Evolutionary conservation across 192 early-diverging fungal species (phyloP), one percentile per base, ranked within the genome.

Genomic region (Thamnidium elegans): DNA sequence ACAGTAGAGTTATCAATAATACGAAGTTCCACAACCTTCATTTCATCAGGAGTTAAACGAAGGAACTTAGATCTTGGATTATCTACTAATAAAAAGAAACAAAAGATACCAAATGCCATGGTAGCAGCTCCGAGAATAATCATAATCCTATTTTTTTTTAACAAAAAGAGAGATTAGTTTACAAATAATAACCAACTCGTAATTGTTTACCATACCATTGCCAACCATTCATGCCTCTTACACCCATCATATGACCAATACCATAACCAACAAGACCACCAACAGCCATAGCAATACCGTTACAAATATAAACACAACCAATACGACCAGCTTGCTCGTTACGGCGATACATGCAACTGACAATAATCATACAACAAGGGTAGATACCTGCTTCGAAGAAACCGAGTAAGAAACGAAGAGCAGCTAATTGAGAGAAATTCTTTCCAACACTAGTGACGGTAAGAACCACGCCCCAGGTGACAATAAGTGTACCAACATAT

Each of bases 181-280:
- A 9, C 21, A 32, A 36, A 15, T 50, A 50, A 50, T 30, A 45
- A 23, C 20, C 48, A 19, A 50, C 5, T 19, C 15, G 13, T 50
- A 19, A 50, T 46, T 46, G 23, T 6, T 58, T 42, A 21, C 19
- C 30, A 7, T 54, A 64, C 69, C 69, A 71, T 55, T 65, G 63
- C 70, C 70, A 71, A 34, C 50, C 56, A 23, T 26, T 34, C 56
- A 53, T 53, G 17, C 63, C 63, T 4, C 23, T 20, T 17, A 50
- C 46, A 48, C 50, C 58, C 11, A 61, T 26, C 70, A 71, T 71
- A 55, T 71, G 63, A 11, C 70, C 70, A 66, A 71, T 71, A 61
- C 70, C 70, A 48, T 71, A 71, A 42, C 63, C 58, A 2, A 71
- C 45, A 43, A 72, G 54, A 50, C 71, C 71, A 52, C 71, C 71